A percentile compares a stretch with the other conserved stretches of the same genome.
Conservation (phyloP, 768 basidiomycete genomes). For the Podaxis sp. region DNA sequence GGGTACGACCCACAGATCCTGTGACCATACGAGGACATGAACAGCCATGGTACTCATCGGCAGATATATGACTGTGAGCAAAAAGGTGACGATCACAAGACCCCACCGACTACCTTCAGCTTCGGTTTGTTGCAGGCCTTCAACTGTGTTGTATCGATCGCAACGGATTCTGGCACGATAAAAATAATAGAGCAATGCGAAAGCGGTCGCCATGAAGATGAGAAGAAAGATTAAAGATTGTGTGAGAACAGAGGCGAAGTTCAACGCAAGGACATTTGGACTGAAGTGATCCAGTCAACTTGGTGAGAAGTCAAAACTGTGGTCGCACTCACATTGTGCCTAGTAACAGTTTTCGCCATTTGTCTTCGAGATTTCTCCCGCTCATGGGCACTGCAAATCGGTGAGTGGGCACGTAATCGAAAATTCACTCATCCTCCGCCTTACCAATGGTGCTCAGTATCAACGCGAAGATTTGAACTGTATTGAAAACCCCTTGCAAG, state of each 20-base stretch:
- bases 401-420: neutral
- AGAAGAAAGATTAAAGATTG: constrained; percentile 59
- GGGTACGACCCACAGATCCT: constrained; percentile 68
- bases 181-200: constrained; percentile 55
- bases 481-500: constrained; percentile 63
- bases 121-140: constrained; percentile 49
- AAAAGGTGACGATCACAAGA: constrained; percentile 57
- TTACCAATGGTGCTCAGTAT: constrained; percentile 63
- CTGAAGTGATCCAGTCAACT: constrained; percentile 27
- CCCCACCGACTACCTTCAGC: constrained; percentile 43
- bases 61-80: constrained; percentile 66
- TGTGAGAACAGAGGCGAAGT: constrained; percentile 58
- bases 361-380: constrained; percentile 31
- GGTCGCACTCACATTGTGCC: constrained; percentile 55
- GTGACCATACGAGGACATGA: constrained; percentile 73
- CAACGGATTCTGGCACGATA: constrained; percentile 43
- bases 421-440: constrained; percentile 1
- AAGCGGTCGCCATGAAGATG: constrained; percentile 51
- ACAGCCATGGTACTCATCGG: constrained; percentile 76
- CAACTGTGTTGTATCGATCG: constrained; percentile 43
- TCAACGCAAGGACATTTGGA: constrained; percentile 71
- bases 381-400: constrained; percentile 32
- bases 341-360: constrained; percentile 58
- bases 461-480: constrained; percentile 67
- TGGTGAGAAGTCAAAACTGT: neutral